Percentiles rank a stretch among this genome's conserved stretches.
These are phyloP conservation scores for Hemileccinum impolitum DNA, from an alignment of 768 basidiomycete species.

Conservation along the genomic window DNA sequence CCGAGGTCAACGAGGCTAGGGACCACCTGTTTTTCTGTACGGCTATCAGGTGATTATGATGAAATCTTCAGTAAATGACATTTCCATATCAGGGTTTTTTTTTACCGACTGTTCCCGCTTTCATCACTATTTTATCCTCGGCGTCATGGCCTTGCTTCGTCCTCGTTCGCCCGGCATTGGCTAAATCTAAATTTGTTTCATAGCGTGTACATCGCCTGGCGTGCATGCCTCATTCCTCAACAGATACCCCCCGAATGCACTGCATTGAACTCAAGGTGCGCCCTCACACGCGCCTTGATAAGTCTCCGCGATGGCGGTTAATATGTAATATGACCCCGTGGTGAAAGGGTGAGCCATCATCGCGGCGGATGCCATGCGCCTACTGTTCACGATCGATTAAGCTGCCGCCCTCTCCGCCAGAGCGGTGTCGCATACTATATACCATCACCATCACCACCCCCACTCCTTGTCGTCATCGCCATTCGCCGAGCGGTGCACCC, in stretches of 20 bases:
- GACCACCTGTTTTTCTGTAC: not conserved
- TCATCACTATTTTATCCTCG: not conserved
- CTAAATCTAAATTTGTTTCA: slow-evolving; percentile 16
- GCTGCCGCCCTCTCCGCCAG: slow-evolving; percentile 20
- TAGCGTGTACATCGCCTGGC: slow-evolving; percentile 25
- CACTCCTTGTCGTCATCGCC: slow-evolving; percentile 24
- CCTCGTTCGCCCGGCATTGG: slow-evolving; percentile 15
- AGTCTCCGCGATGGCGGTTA: slow-evolving; percentile 20
- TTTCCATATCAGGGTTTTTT: slow-evolving; percentile 4
- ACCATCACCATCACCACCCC: slow-evolving; percentile 20
- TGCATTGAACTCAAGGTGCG: slow-evolving; percentile 20
- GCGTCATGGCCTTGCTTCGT: slow-evolving; percentile 22
- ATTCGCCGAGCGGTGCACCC: slow-evolving; percentile 17
- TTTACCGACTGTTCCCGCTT: slow-evolving; percentile 11
- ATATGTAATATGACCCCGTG: slow-evolving; percentile 30
- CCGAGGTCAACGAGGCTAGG: slow-evolving; percentile 1
- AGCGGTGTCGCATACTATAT: slow-evolving; percentile 27
- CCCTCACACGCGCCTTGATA: slow-evolving; percentile 20
- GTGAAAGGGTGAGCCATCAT: slow-evolving; percentile 19
- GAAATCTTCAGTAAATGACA: slow-evolving; percentile 1
- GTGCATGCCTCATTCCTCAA: slow-evolving; percentile 16
- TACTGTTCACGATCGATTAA: slow-evolving; percentile 16
- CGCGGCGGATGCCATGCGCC: slow-evolving; percentile 19
- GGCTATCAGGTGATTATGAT: slow-evolving; percentile 3
- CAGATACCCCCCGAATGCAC: slow-evolving; percentile 14